phyloP scores from a whole-genome alignment of 23 red algal genomes.

The Cyanidiococcus yangmingshanensis region DNA sequence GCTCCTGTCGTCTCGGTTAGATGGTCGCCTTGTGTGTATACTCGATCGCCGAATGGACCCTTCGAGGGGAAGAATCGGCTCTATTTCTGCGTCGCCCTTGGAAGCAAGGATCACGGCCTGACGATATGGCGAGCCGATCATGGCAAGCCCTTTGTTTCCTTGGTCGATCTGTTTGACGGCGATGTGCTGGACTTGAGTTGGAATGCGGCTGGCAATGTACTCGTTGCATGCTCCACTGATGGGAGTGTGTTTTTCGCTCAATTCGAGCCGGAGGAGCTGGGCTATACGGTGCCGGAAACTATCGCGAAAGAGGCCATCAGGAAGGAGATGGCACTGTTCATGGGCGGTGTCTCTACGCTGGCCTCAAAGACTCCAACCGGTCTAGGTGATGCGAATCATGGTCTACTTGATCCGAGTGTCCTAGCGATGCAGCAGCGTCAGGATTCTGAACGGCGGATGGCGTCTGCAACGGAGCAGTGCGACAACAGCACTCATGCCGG shows the following conservation, averaged over 20 bases:
- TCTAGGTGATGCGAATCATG: background rate
- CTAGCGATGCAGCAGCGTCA: slow-evolving; percentile 21
- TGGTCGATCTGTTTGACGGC: slow-evolving; percentile 52
- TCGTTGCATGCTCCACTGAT: slow-evolving; percentile 71
- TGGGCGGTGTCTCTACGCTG: slow-evolving; percentile 27
- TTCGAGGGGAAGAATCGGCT: slow-evolving; percentile 15
- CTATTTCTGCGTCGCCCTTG: slow-evolving; percentile 62
- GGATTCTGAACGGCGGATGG: slow-evolving; percentile 16
- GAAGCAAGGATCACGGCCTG: slow-evolving; percentile 67
- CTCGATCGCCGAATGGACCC: background rate
- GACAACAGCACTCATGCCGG: slow-evolving; percentile 27
- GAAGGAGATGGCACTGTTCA: slow-evolving; percentile 31
- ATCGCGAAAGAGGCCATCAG: slow-evolving; percentile 36
- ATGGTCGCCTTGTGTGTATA: slow-evolving; percentile 70
- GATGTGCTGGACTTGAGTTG: slow-evolving; percentile 80
- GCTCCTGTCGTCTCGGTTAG: slow-evolving; percentile 55
- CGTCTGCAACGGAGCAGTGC: slow-evolving; percentile 25
- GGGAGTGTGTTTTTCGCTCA: slow-evolving; percentile 50
- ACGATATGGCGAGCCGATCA: slow-evolving; percentile 56
- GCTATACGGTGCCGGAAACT: slow-evolving; percentile 40
- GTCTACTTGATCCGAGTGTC: background rate
- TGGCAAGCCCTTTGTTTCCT: slow-evolving; percentile 43
- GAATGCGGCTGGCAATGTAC: slow-evolving; percentile 63
- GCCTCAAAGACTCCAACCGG: background rate
- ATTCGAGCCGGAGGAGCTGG: slow-evolving; percentile 72